Conservation (phyloP, 2,329 filamentous ascomycete genomes). For the Chrysoporthe cubensis region DNA sequence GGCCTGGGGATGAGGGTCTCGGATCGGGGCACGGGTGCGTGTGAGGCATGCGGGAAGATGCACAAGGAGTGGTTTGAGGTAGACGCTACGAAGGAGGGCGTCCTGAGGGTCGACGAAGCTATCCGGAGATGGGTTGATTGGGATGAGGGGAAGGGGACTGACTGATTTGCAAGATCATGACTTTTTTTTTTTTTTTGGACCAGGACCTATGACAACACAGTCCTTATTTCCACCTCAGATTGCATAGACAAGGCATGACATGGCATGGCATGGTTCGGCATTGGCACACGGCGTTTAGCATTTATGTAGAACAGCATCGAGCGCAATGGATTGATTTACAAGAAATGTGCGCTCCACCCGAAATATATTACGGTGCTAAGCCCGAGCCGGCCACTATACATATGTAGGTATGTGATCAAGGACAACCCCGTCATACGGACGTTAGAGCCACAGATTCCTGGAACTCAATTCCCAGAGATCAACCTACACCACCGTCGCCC, state of each 20-base stretch:
- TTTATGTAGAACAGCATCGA: neutral
- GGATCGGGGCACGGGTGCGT: constrained; percentile 56
- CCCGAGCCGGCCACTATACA: too few relatives aligned
- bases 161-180: neutral
- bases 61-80: constrained; percentile 97
- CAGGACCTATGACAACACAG: neutral
- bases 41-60: constrained; percentile 77
- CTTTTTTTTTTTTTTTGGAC: too few relatives aligned
- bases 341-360: too few relatives aligned
- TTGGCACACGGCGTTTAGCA: neutral
- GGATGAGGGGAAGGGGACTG: constrained; percentile 59
- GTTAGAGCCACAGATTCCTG: too few relatives aligned
- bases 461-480: too few relatives aligned
- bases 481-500: too few relatives aligned
- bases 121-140: constrained; percentile 86
- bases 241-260: constrained; percentile 38
- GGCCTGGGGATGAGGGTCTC: constrained; percentile 59
- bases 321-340: neutral
- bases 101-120: constrained; percentile 61
- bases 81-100: constrained; percentile 42
- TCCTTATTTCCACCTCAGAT: constrained; percentile 14
- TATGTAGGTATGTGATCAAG: too few relatives aligned
- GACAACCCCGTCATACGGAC: too few relatives aligned
- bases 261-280: neutral
- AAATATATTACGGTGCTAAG: too few relatives aligned